Conservation (phyloP, 164 flowering plant genomes). For the Vitis riparia region DNA sequence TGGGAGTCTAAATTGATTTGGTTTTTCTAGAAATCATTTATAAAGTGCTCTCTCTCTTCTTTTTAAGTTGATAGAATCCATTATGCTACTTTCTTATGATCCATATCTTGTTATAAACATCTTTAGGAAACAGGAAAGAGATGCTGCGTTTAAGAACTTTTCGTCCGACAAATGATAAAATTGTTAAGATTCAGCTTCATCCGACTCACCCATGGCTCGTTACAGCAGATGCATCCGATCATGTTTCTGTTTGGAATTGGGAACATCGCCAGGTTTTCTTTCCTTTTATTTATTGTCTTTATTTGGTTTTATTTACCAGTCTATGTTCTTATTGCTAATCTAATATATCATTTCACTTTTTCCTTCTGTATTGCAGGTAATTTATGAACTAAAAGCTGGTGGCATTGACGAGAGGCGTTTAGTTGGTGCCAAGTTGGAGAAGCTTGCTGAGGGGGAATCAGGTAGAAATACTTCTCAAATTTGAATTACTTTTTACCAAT, state of each 20-base stretch:
- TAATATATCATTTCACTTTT: not conserved
- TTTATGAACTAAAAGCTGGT: slow-evolving; percentile 94
- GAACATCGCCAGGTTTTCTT: slow-evolving; percentile 83
- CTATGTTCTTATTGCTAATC: not conserved
- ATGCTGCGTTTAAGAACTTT: slow-evolving; percentile 87
- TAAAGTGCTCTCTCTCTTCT: no score
- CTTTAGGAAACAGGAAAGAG: not conserved
- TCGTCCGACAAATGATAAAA: slow-evolving; percentile 81
- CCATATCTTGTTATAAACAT: not conserved
- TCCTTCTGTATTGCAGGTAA: slow-evolving; percentile 44
- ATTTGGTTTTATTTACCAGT: not conserved
- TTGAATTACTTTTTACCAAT: no score
- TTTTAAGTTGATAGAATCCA: no score
- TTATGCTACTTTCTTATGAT: no score
- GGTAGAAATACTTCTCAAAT: slow-evolving; percentile 31
- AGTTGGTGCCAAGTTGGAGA: slow-evolving; percentile 96
- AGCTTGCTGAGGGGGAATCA: slow-evolving; percentile 97
- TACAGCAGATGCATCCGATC: slow-evolving; percentile 94
- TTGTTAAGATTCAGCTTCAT: slow-evolving; percentile 85
- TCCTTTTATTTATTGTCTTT: not conserved
- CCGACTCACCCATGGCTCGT: slow-evolving; percentile 99
- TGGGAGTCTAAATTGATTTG: no score
- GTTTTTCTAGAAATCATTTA: no score
- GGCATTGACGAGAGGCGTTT: slow-evolving; percentile 95
- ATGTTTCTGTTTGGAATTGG: slow-evolving; percentile 99